phyloP scores from a whole-genome alignment of 1,139 yeast genomes.

The Debaryomyces coudertii region DNA sequence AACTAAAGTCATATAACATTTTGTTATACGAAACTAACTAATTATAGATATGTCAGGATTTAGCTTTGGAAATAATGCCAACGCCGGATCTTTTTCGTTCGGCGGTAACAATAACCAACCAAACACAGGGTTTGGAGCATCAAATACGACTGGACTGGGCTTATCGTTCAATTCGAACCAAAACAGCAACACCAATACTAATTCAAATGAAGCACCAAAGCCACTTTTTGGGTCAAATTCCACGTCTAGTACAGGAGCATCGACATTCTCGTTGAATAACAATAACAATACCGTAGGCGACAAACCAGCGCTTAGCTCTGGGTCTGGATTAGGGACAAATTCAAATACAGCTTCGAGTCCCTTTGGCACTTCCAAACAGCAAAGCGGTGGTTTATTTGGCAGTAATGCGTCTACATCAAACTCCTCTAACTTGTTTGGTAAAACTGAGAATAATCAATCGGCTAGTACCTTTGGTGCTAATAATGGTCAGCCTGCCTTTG shows the following conservation, averaged over 20 bases:
- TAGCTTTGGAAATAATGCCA: conserved; percentile 13
- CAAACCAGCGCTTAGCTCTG: conserved; percentile 12
- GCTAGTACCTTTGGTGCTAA: neutral
- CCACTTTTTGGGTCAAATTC: conserved; percentile 18
- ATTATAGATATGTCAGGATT: conserved; percentile 10
- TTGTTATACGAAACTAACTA: neutral
- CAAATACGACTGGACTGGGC: conserved; percentile 3
- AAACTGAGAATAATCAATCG: conserved; percentile 2
- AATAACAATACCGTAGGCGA: conserved; percentile 4
- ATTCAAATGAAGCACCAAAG: conserved; percentile 19
- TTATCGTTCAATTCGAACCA: conserved; percentile 1
- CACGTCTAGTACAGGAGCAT: conserved; percentile 1
- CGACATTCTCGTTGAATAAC: conserved; percentile 4
- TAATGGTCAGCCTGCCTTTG: neutral
- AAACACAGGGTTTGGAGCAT: conserved; percentile 11
- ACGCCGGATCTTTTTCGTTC: conserved; percentile 3
- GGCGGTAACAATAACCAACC: conserved; percentile 11
- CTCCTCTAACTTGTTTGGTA: conserved; percentile 14
- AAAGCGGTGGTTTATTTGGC: conserved; percentile 21
- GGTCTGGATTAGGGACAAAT: conserved; percentile 22
- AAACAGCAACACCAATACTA: conserved; percentile 11
- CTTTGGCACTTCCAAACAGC: conserved; percentile 14
- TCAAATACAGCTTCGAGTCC: conserved; percentile 15
- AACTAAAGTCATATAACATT: neutral
- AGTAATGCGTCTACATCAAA: conserved; percentile 10